Evolutionary conservation across 169 alveolate genomes (phyloP), one percentile per base, ranked within the genome.

Genomic region (Plasmodium fragile): DNA sequence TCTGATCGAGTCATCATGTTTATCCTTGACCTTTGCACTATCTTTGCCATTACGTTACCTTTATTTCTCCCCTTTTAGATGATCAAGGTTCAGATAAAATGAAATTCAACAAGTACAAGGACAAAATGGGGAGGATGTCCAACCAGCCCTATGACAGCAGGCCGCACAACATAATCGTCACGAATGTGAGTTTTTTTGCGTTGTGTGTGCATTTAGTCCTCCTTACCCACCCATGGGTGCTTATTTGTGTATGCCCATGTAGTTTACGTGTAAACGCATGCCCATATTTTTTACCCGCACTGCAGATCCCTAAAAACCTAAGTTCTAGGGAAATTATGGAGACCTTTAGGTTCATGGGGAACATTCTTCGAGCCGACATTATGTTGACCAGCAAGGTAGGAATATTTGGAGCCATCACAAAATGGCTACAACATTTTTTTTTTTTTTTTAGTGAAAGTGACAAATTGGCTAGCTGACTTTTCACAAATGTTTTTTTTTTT

Each of bases 381-480:
- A 85, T 85, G 93, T 11, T 85, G 52, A 85, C 93, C 39, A 85
- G 93, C 93, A 85, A 73, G 84, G 93, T 85, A 85, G 41, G 75
- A 22, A 65, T 7, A 25, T 18, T 65, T 65, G 18, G 30, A 65
- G 36, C 75, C 11, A 0, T 18, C 4, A 65, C 36, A 0, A 65
- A 65, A 65, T 65, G 36, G 83, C 71, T 41, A 41, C 72, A 41
- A 18, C 72, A 41, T 69, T 6, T 82, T 82, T 82, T 70, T 65
- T 82, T 70, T 65, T 82, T 65, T 25, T 18, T 82, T 69, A 43
- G 41, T 69, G 6, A 49, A 11, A 49, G 22, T 49, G 59, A 11
- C 22, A 11, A 49, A 13, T 13, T 49, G 59, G 25, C 59, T 49
- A 49, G 59, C 59, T 49, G 7, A 7, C 59, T 49, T 13, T 49